A percentile compares a stretch with the other conserved stretches of the same genome.
Evolutionary conservation across 164 flowering plant species (phyloP).

Genomic region (Aristolochia contorta): DNA sequence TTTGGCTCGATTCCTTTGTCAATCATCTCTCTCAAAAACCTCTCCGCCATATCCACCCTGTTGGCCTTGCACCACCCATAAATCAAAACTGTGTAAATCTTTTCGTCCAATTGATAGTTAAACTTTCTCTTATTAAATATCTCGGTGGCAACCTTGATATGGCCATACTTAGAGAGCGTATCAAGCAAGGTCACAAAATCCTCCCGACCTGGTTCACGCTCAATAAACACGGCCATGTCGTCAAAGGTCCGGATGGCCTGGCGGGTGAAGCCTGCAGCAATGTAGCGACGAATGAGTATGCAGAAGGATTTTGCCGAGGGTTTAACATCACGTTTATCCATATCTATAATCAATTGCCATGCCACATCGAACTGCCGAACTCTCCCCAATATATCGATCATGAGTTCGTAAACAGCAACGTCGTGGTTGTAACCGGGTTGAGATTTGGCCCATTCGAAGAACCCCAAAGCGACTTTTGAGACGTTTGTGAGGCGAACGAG

Average conservation of each 20-base stretch:
- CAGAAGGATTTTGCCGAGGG: conserved; percentile 42
- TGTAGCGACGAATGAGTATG: conserved; percentile 48
- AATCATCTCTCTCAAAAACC: conserved; percentile 63
- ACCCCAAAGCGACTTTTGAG: conserved; percentile 69
- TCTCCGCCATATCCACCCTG: conserved; percentile 51
- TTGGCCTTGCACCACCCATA: conserved; percentile 87
- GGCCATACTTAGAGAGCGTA: conserved; percentile 80
- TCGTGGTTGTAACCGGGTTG: conserved; percentile 25
- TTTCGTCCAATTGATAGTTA: conserved; percentile 25
- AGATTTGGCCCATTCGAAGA: conserved; percentile 53
- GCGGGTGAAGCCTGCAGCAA: conserved; percentile 74
- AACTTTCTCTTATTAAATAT: conserved; percentile 48
- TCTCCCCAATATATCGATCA: conserved; percentile 62
- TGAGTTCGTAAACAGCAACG: conserved; percentile 33
- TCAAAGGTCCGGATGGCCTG: conserved; percentile 79
- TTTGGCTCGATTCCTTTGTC: conserved; percentile 64
- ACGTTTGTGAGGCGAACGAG: conserved; percentile 55
- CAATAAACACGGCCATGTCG: conserved; percentile 54
- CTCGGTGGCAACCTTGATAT: conserved; percentile 66
- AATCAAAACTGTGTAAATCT: conserved; percentile 67
- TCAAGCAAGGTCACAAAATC: conserved; percentile 52
- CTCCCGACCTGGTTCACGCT: conserved; percentile 8
- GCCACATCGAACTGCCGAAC: conserved; percentile 83
- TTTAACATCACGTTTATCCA: conserved; percentile 33
- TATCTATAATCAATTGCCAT: conserved; percentile 72